phyloP scores from a whole-genome alignment of 768 basidiomycete species.

The Tubosaeta brunneosetosa region DNA sequence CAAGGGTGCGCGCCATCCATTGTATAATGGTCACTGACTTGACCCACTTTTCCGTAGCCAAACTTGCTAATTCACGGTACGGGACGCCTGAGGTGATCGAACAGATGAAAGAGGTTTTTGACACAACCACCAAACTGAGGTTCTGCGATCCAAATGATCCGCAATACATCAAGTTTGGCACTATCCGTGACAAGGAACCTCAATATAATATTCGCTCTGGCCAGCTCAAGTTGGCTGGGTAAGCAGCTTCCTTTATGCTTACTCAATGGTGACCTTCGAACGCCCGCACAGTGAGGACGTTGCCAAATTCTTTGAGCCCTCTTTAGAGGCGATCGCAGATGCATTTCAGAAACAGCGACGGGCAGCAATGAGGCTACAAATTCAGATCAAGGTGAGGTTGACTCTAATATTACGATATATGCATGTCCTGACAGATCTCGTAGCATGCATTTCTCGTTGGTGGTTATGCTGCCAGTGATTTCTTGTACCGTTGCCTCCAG shows the following conservation, averaged over 20 bases:
- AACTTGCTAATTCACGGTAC: slow-evolving; percentile 27
- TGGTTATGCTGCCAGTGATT: slow-evolving; percentile 47
- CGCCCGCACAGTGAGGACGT: slow-evolving; percentile 30
- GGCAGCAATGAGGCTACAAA: slow-evolving; percentile 14
- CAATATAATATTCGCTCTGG: slow-evolving; percentile 35
- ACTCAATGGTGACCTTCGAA: slow-evolving; percentile 2
- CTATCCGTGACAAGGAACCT: slow-evolving; percentile 30
- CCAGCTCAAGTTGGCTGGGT: slow-evolving; percentile 36
- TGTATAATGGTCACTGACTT: not conserved
- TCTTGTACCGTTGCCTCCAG: slow-evolving; percentile 40
- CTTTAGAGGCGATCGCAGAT: slow-evolving; percentile 32
- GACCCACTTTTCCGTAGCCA: slow-evolving; percentile 14
- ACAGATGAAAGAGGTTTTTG: slow-evolving; percentile 32
- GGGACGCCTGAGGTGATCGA: slow-evolving; percentile 29
- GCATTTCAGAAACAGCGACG: slow-evolving; percentile 30
- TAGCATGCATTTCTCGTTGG: slow-evolving; percentile 46
- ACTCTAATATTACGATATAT: not conserved
- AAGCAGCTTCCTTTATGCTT: not conserved
- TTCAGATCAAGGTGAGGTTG: slow-evolving; percentile 12
- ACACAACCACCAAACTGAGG: slow-evolving; percentile 35
- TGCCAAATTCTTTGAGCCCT: slow-evolving; percentile 39
- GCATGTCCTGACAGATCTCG: too few relatives aligned
- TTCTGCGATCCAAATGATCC: slow-evolving; percentile 34
- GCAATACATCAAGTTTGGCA: slow-evolving; percentile 40
- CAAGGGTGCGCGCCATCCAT: slow-evolving; percentile 13